A percentile compares a stretch with the other conserved stretches of the same genome.
Conservation (phyloP, 1,284 basidiomycete genomes). For the Ceratobasidium sp. region DNA sequence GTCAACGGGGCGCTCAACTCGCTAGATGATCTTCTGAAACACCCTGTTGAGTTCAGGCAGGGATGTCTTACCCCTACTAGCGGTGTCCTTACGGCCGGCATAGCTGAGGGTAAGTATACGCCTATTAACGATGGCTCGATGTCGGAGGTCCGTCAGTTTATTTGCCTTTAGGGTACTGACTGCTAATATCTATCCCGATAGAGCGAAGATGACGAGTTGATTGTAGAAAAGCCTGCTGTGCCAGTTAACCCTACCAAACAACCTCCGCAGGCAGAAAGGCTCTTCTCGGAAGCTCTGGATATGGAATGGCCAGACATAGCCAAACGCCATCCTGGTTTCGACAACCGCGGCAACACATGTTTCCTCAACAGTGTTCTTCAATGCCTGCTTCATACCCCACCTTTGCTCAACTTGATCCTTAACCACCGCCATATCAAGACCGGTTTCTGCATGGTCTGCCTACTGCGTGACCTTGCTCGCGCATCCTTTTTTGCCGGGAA, state of each 20-base stretch:
- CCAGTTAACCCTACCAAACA: slow-evolving; percentile 5
- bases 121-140: slow-evolving; percentile 40
- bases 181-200: slow-evolving; percentile 8
- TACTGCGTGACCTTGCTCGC: slow-evolving; percentile 64
- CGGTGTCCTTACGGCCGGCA: slow-evolving; percentile 42
- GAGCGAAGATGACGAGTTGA: slow-evolving; percentile 5
- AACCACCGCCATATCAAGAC: slow-evolving; percentile 63
- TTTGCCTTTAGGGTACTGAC: background rate
- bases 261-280: background rate
- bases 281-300: slow-evolving; percentile 9
- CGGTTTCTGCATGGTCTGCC: slow-evolving; percentile 86
- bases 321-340: slow-evolving; percentile 64
- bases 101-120: slow-evolving; percentile 43
- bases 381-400: slow-evolving; percentile 93
- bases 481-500: slow-evolving; percentile 59
- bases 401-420: slow-evolving; percentile 77
- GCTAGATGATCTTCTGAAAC: slow-evolving; percentile 22
- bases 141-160: slow-evolving; percentile 10
- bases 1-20: slow-evolving; percentile 12
- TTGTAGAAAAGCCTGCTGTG: background rate
- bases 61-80: slow-evolving; percentile 31
- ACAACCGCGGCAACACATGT: slow-evolving; percentile 96
- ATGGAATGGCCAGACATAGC: slow-evolving; percentile 20
- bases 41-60: slow-evolving; percentile 34
- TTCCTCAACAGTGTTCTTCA: slow-evolving; percentile 97